Base-by-base conservation (phyloP, 805 yeast genomes). In the Saccharomycopsis javanensis region DNA sequence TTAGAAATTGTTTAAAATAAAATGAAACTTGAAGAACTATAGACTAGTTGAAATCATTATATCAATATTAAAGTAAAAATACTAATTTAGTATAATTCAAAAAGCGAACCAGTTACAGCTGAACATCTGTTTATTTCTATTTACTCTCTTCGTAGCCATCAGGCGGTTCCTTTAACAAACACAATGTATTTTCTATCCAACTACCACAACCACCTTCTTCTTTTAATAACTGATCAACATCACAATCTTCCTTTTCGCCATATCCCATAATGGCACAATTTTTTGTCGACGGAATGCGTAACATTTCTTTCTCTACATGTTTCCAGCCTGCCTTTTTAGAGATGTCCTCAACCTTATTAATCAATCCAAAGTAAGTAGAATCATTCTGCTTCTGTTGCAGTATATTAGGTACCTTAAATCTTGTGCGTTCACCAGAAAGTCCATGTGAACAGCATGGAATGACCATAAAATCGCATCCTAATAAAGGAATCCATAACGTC, bases 391-490 rank as follows among this genome's bases (percentile, higher is more conserved):
- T 34, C 15, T 53, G 55, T 28, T 34, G 54, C n/a, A 46, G 34
- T 56, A n/a, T n/a, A n/a, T 75, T 73, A 1, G 80, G 78, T 15
- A 25, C 16, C 16, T 82, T 72, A 65, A 79, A 91, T 64, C 97
- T 75, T 2, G 77, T 74, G 63, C 82, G 82, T 30, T 81, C 83
- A 2, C 98, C 98, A 5, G 83, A 79, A 48, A 92, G 75, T 2
- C 86, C 81, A 69, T 92, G 96, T 0, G 97, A 90, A 68, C 98
- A 92, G 68, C 98, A 92, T 10, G 98, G 98, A 46, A 92, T 88
- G 8, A 89, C 96, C 75, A 92, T 74, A 67, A 88, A 92, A 5
- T 97, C 96, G 61, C 78, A 86, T 0, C 89, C 90, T 10, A 92
- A 71, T 10, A 92, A 72, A 2, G 98, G 98, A 37, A 92, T 83